phyloP scores from a whole-genome alignment of 768 basidiomycete genomes.

The Calocybe gangraenosa region DNA sequence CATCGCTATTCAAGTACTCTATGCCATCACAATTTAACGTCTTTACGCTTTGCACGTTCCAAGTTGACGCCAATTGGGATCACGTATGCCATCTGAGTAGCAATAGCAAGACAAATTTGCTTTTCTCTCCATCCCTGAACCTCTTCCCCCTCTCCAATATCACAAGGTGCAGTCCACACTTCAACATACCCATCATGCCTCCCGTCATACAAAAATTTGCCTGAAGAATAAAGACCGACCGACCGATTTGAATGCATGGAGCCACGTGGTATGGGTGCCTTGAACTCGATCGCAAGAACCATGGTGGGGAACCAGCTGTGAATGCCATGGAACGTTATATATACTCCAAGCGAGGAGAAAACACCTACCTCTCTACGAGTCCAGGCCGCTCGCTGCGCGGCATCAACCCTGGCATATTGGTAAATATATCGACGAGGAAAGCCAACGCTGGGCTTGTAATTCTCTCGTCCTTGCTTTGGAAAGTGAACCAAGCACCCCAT shows the following conservation, averaged over 20 bases:
- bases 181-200: constrained; percentile 59
- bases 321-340: constrained; percentile 2
- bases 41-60: constrained; percentile 21
- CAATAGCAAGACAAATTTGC: constrained; percentile 59
- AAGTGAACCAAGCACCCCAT: constrained; percentile 58
- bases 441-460: constrained; percentile 47
- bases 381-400: constrained; percentile 41
- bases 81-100: constrained; percentile 57
- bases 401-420: constrained; percentile 41
- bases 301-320: constrained; percentile 63
- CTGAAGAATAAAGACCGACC: constrained; percentile 51
- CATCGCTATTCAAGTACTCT: too few species aligned
- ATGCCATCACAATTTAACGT: constrained; percentile 16
- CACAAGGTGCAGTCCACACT: constrained; percentile 61
- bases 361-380: constrained; percentile 26
- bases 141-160: constrained; percentile 42
- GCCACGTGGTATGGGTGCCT: constrained; percentile 48
- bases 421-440: constrained; percentile 54
- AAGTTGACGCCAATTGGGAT: constrained; percentile 39
- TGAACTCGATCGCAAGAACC: constrained; percentile 59
- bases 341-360: not conserved
- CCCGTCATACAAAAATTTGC: constrained; percentile 48
- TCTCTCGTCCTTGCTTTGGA: constrained; percentile 35
- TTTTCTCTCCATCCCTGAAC: constrained; percentile 52
- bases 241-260: constrained; percentile 44